Percentiles rank a stretch among this genome's conserved stretches.
These are phyloP conservation scores for Hypoxylon sp. DNA, from an alignment of 2,329 filamentous ascomycete genomes.

Conservation along the genomic window DNA sequence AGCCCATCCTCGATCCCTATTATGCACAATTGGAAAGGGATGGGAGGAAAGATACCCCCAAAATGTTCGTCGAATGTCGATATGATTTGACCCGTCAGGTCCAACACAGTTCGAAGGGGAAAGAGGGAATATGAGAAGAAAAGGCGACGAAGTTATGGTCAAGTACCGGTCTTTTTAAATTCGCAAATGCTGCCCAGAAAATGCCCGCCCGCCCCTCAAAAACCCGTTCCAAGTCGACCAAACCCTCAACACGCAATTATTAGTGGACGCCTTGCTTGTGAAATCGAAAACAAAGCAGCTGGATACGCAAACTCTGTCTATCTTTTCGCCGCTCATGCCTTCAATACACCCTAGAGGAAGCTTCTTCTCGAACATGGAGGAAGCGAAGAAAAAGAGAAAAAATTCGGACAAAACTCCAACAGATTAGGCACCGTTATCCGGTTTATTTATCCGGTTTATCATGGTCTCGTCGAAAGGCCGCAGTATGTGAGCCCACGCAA, in stretches of 20 bases:
- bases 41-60: constrained; percentile 1
- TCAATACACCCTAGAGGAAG: constrained; percentile 28
- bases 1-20: constrained; percentile 6
- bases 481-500: constrained; percentile 21
- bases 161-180: constrained; percentile 25
- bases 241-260: constrained; percentile 18
- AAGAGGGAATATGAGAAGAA: constrained; percentile 19
- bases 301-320: constrained; percentile 23
- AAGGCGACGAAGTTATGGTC: constrained; percentile 16
- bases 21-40: constrained; percentile 33
- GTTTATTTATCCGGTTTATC: too few species aligned
- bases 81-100: neutral
- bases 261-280: constrained; percentile 26
- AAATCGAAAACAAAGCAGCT: constrained; percentile 21
- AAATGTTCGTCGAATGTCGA: constrained; percentile 31
- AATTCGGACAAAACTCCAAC: constrained; percentile 17
- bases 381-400: constrained; percentile 16
- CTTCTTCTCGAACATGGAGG: constrained; percentile 11
- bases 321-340: constrained; percentile 26
- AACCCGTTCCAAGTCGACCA: constrained; percentile 25
- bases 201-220: constrained; percentile 31
- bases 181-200: constrained; percentile 36
- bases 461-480: constrained; percentile 16
- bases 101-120: neutral
- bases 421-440: constrained; percentile 17